phyloP scores from a whole-genome alignment of 306 rosid species.

The Quercus glauca region DNA sequence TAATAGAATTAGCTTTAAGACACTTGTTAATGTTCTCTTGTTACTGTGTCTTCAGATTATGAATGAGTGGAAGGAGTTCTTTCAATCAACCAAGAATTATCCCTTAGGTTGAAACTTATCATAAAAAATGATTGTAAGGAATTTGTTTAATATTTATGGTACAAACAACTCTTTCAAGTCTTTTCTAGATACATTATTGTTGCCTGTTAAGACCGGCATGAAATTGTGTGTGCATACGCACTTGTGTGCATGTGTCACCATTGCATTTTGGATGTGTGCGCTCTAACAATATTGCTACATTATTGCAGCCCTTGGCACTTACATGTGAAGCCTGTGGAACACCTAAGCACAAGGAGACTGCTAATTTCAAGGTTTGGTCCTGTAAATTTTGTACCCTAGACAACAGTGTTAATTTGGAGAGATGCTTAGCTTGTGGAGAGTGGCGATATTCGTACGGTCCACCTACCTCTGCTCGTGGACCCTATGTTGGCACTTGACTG shows the following conservation, averaged over 20 bases:
- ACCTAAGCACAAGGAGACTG: constrained; percentile 6
- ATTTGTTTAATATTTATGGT: no score
- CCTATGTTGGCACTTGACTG: constrained; percentile 36
- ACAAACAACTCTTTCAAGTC: no score
- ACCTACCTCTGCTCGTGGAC: constrained; percentile 28
- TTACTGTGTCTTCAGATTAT: no score
- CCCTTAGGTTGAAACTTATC: no score
- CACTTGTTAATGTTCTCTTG: no score
- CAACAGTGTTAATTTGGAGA: constrained; percentile 41
- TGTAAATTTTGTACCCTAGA: constrained; percentile 60
- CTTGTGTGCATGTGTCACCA: neutral
- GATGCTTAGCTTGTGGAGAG: constrained; percentile 59
- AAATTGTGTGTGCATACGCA: no score
- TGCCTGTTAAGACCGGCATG: no score
- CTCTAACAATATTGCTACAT: constrained; percentile 14
- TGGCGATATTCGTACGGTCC: constrained; percentile 61
- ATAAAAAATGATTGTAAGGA: no score
- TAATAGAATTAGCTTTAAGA: no score
- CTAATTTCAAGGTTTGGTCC: constrained; percentile 43
- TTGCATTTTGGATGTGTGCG: neutral
- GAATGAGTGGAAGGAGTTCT: no score
- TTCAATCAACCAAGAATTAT: no score
- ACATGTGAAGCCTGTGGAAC: constrained; percentile 47
- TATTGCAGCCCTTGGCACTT: constrained; percentile 39
- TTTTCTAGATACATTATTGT: no score